A percentile compares a stretch with the other conserved stretches of the same genome.
These are phyloP conservation scores for Candida silvatica DNA, from an alignment of 805 yeast genomes.

Conservation along the genomic window DNA sequence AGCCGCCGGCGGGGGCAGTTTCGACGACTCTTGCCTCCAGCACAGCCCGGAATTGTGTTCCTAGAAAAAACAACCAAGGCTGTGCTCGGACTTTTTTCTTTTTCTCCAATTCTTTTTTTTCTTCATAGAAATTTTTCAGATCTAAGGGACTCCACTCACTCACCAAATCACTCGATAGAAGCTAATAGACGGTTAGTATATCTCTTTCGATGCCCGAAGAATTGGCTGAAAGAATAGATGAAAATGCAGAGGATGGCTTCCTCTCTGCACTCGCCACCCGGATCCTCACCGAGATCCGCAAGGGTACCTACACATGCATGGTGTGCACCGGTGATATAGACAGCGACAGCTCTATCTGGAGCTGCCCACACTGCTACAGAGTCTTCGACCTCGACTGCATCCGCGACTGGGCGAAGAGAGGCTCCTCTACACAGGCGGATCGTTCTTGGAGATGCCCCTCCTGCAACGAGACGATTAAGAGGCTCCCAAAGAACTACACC, in stretches of 20 bases:
- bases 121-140: no score
- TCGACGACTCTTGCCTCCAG: no score
- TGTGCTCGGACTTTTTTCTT: no score
- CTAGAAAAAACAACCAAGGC: no score
- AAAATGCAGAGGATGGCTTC: not conserved
- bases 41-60: no score
- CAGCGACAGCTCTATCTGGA: slow-evolving; percentile 60
- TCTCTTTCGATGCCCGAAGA: not conserved
- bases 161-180: no score
- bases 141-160: no score
- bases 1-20: no score
- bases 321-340: slow-evolving; percentile 84
- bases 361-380: slow-evolving; percentile 69
- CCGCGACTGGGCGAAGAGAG: slow-evolving; percentile 76
- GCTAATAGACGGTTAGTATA: no score
- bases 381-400: slow-evolving; percentile 85
- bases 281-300: slow-evolving; percentile 50
- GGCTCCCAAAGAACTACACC: slow-evolving; percentile 47
- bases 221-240: not conserved
- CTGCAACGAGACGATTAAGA: slow-evolving; percentile 44
- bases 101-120: no score
- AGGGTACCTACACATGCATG: slow-evolving; percentile 73
- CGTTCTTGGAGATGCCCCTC: slow-evolving; percentile 83
- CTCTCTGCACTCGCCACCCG: slow-evolving; percentile 9
- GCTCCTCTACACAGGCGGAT: slow-evolving; percentile 51